Percentiles rank a stretch among this genome's conserved stretches.
Evolutionary conservation across 148 eudicot genomes (phyloP).

Genomic region (Pouteria glomerata): DNA sequence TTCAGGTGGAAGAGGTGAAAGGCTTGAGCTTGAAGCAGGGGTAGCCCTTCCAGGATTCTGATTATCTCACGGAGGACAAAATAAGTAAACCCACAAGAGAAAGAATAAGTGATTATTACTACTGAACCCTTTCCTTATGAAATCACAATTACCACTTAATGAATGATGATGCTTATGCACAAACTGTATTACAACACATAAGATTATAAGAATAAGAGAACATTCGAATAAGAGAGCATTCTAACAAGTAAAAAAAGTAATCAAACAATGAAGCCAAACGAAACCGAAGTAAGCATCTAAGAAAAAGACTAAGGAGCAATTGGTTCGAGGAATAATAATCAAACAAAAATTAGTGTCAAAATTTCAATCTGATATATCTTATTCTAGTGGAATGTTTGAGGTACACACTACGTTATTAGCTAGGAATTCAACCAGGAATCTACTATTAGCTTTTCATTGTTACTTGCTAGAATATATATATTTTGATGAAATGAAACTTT

Average conservation of each 20-base stretch:
- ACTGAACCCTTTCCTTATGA: background rate
- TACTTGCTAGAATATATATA: background rate
- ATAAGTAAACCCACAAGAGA: background rate
- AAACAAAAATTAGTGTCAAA: background rate
- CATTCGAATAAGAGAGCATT: no score
- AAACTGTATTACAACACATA: background rate
- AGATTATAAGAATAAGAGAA: background rate
- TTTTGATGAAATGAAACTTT: background rate
- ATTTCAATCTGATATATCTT: background rate
- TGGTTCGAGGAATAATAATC: background rate
- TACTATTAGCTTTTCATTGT: background rate
- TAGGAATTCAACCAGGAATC: background rate
- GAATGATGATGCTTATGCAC: background rate
- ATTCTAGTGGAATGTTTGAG: background rate
- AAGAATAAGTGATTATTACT: background rate
- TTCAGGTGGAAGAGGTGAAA: slow-evolving; percentile 82
- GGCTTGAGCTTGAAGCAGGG: slow-evolving; percentile 50
- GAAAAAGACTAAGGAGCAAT: background rate
- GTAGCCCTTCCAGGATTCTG: slow-evolving; percentile 68
- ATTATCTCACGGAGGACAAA: slow-evolving; percentile 14
- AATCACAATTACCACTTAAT: background rate
- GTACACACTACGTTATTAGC: background rate
- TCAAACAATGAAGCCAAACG: background rate
- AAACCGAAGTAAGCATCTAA: background rate
- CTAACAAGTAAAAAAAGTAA: background rate